Evolutionary conservation across 1,284 basidiomycete genomes (phyloP), one percentile per base, ranked within the genome.

Genomic region (Tilletia setariae): DNA sequence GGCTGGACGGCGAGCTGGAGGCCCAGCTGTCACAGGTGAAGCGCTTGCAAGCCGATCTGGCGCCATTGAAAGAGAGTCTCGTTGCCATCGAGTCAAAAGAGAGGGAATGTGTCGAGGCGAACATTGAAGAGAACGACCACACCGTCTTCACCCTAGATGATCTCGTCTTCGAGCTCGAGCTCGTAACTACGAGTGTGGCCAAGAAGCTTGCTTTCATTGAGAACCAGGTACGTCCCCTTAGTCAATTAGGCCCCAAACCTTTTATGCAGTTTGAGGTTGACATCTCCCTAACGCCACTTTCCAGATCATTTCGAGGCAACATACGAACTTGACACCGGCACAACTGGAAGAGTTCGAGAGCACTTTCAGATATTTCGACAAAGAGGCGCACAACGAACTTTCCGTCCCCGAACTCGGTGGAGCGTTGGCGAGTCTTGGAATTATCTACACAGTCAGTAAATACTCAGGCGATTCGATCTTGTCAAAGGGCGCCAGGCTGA

Each of bases 321-420:
- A 92, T 88, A 91, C 91, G 30, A 94, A 94, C 80, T 84, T 98
- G 72, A 96, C 94, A 0, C 94, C 96, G 0, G 94, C 93, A 1
- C 94, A 97, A 82, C 86, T 98, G 28, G 94, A 98, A 83, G 94
- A 98, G 81, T 98, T 98, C 75, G 94, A 98, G 83, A 89, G 90
- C 79, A 96, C 94, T 1, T 98, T 98, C 88, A 89, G 95, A 68
- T 94, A 97, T 84, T 98, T 98, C 80, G 94, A 97, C 83, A 90
- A 90, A 74, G 93, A 97, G 77, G 91, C 92, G 76, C 89, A 90
- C 62, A 96, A 97, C 83, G 92, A 90, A 0, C 87, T 98, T 43
- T 89, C 88, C 67, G 84, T 91, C 67, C 87, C 91, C 1, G 93
- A 98, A 83, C 91, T 97, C 86, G 89, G 90, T 19, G 93, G 93